Conservation (phyloP, 169 alveolate genomes). For the Pseudocohnilembus persalinus region DNA sequence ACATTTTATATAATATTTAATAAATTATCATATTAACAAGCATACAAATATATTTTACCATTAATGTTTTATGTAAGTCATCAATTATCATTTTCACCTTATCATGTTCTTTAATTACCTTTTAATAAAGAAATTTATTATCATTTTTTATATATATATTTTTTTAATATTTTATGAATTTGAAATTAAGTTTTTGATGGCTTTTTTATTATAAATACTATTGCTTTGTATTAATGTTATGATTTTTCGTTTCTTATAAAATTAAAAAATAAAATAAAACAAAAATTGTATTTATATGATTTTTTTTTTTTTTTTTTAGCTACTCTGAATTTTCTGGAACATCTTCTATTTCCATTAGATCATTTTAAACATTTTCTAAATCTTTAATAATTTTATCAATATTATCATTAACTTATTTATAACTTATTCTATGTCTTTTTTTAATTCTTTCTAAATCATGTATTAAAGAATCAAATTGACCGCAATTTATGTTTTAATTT, state of each 20-base stretch:
- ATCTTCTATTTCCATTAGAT: not conserved
- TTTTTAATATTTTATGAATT: too few species aligned
- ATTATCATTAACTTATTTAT: not conserved
- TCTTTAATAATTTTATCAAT: not conserved
- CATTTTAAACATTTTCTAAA: not conserved
- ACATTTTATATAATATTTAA: too few species aligned
- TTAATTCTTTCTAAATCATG: not conserved
- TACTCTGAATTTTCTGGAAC: not conserved
- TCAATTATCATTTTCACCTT: not conserved
- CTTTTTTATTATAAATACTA: not conserved
- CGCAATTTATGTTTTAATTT: too few species aligned
- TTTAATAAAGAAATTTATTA: too few species aligned
- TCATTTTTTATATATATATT: too few species aligned
- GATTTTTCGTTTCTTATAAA: too few species aligned
- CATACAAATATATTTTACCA: not conserved
- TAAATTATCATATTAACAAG: too few species aligned
- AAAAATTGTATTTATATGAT: too few species aligned
- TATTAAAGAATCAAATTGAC: not conserved
- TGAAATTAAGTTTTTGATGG: not conserved
- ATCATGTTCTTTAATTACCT: not conserved
- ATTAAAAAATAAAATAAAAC: too few species aligned
- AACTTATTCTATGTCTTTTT: not conserved
- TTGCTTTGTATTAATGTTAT: too few species aligned
- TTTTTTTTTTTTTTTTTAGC: not conserved
- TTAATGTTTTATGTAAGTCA: not conserved